phyloP scores from a whole-genome alignment of 768 basidiomycete genomes.

The Xerocomellus intermedius region DNA sequence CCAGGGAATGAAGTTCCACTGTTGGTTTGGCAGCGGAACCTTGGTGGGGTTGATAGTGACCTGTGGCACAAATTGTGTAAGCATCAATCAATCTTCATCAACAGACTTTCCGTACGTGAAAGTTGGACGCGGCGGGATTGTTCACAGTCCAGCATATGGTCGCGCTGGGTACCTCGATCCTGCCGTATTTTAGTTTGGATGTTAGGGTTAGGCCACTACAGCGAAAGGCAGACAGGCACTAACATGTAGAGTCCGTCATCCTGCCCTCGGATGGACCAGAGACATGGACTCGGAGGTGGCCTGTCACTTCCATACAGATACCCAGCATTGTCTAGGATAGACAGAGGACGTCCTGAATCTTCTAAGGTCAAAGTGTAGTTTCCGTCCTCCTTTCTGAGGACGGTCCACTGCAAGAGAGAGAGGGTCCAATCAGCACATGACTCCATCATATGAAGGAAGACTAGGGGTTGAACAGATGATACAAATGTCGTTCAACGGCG shows the following conservation, averaged over 20 bases:
- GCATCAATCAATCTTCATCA: not conserved
- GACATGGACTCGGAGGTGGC: not conserved
- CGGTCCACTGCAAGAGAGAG: not conserved
- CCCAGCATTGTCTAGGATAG: too few species aligned
- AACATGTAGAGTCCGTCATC: not conserved
- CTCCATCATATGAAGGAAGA: not conserved
- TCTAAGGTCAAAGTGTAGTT: not conserved
- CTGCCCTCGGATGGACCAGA: not conserved
- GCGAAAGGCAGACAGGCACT: not conserved
- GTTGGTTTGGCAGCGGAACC: not conserved
- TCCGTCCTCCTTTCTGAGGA: not conserved
- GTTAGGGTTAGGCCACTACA: not conserved
- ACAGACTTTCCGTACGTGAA: not conserved
- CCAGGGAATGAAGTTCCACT: not conserved
- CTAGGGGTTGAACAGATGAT: not conserved
- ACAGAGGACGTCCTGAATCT: too few species aligned
- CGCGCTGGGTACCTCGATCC: not conserved
- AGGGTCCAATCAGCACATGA: not conserved
- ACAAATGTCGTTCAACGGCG: not conserved
- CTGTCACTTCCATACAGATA: not conserved
- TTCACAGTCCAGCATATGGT: not conserved
- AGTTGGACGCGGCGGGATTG: not conserved
- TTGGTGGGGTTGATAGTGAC: not conserved
- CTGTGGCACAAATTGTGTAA: not conserved
- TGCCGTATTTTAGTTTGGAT: not conserved